phyloP scores from a whole-genome alignment of 805 yeast genomes.

The Schwanniomyces occidentalis region DNA sequence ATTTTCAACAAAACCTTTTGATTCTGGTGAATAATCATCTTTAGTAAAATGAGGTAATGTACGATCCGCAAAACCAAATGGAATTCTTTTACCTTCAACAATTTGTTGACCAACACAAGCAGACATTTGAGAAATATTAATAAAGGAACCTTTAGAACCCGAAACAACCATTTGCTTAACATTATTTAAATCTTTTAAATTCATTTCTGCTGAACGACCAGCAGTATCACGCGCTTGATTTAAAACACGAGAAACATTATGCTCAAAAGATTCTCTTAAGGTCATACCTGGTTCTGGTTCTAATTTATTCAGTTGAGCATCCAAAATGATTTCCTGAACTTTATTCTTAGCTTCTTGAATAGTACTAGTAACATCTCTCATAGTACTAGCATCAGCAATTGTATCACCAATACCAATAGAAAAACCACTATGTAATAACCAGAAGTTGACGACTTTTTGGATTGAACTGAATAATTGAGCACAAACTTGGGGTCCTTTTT shows the following conservation, averaged over 20 bases:
- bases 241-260: constrained; percentile 89
- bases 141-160: constrained; percentile 98
- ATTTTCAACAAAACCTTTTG: constrained; percentile 95
- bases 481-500: constrained; percentile 90
- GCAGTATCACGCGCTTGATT: constrained; percentile 99
- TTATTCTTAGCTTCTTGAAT: constrained; percentile 90
- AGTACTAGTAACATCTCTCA: constrained; percentile 90
- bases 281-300: constrained; percentile 99
- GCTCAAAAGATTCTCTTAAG: constrained; percentile 95
- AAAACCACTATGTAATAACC: constrained; percentile 96
- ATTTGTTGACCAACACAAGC: constrained; percentile 99
- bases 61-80: constrained; percentile 95
- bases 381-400: constrained; percentile 95
- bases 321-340: constrained; percentile 90
- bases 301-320: constrained; percentile 84
- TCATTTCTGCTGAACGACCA: constrained; percentile 97
- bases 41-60: constrained; percentile 97
- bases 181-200: constrained; percentile 88
- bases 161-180: constrained; percentile 99
- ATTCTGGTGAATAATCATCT: constrained; percentile 98
- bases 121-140: constrained; percentile 98
- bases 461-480: constrained; percentile 88
- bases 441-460: constrained; percentile 93
- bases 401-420: constrained; percentile 99
- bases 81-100: constrained; percentile 99